Evolutionary conservation across 805 yeast genomes (phyloP).

Genomic region (Metschnikowia corniflorae): DNA sequence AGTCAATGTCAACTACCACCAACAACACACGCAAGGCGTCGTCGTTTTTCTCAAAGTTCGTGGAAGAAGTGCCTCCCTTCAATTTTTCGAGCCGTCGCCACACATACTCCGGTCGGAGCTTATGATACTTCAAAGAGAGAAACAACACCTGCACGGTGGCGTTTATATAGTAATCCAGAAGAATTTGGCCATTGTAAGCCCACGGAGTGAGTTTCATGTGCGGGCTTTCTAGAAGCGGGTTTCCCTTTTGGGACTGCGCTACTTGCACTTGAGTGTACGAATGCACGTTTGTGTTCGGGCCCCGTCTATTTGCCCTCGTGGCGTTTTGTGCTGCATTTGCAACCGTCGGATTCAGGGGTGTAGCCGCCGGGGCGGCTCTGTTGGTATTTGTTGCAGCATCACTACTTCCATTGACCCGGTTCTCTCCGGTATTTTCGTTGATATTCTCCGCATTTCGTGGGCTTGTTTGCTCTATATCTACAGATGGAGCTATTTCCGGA

Average conservation of each 20-base stretch:
- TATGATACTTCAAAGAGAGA: constrained; percentile 67
- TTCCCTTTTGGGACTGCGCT: constrained; percentile 65
- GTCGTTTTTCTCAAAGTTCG: constrained; percentile 28
- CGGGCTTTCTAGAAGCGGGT: constrained; percentile 56
- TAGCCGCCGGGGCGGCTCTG: background rate
- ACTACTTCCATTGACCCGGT: background rate
- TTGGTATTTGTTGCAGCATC: background rate
- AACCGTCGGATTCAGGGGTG: background rate
- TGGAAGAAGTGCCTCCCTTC: constrained; percentile 29
- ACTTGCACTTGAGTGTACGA: constrained; percentile 44
- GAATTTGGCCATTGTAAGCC: constrained; percentile 53
- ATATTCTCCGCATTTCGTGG: background rate
- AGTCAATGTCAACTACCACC: constrained; percentile 63
- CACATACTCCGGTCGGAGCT: constrained; percentile 72
- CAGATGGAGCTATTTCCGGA: background rate
- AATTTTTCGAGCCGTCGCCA: constrained; percentile 49
- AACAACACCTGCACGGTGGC: constrained; percentile 55
- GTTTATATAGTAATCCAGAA: constrained; percentile 60
- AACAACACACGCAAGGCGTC: constrained; percentile 51
- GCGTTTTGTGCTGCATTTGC: background rate
- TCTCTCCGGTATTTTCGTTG: background rate
- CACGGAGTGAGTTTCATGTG: constrained; percentile 48
- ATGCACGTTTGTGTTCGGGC: constrained; percentile 9
- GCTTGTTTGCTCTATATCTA: no score
- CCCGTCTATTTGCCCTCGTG: constrained; percentile 1